Conservation (phyloP, 2,329 filamentous ascomycete genomes). For the Cordyceps tenuipes region DNA sequence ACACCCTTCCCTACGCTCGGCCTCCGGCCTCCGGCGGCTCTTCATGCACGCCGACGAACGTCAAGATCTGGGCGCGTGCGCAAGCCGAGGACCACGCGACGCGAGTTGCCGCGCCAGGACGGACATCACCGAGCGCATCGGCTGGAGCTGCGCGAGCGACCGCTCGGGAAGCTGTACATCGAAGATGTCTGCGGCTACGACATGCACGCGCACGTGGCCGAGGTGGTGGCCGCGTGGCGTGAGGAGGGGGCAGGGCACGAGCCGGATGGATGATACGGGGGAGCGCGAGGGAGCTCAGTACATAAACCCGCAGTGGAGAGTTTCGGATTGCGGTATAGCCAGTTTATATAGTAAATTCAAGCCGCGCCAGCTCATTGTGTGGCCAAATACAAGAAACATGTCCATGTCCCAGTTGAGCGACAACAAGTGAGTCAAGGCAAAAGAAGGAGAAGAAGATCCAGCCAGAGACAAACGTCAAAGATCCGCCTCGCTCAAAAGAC, state of each 20-base stretch:
- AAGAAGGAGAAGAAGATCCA: not conserved
- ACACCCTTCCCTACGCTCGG: conserved; percentile 51
- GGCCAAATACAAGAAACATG: not conserved
- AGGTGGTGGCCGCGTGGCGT: not conserved
- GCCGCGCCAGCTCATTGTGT: not conserved
- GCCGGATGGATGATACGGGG: not conserved
- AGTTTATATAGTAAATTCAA: not conserved
- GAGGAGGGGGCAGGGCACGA: not conserved
- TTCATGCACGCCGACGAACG: conserved; percentile 49
- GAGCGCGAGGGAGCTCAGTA: not conserved
- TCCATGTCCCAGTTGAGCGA: not conserved
- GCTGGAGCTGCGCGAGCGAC: conserved; percentile 47
- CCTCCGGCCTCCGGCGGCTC: conserved; percentile 41
- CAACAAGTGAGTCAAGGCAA: not conserved
- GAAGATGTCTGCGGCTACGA: conserved; percentile 52
- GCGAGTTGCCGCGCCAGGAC: conserved; percentile 42
- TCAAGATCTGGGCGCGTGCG: conserved; percentile 50
- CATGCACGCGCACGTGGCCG: conserved; percentile 11
- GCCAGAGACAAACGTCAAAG: too few relatives aligned
- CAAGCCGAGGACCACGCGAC: conserved; percentile 38
- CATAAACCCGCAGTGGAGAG: too few relatives aligned
- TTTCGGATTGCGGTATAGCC: not conserved
- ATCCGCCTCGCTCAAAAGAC: conserved; percentile 19
- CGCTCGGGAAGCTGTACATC: conserved; percentile 48
- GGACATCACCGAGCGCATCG: conserved; percentile 49